Percentiles rank a stretch among this genome's conserved stretches.
Evolutionary conservation across 75 land plant genomes (phyloP).

Genomic region (Isoetes taiwanensis): DNA sequence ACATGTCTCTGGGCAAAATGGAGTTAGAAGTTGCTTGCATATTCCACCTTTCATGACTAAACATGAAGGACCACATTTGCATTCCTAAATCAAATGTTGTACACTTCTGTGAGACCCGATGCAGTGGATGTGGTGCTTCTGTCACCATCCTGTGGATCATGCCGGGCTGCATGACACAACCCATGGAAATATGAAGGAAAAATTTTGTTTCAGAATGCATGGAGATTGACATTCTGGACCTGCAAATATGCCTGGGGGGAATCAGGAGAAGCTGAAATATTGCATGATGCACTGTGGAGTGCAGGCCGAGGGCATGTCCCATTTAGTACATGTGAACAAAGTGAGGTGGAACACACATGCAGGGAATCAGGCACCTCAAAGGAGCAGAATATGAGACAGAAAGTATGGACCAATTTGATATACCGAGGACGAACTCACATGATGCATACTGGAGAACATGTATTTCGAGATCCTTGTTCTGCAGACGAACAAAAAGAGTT

Average conservation of each 20-base stretch:
- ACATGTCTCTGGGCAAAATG: slow-evolving; percentile 18
- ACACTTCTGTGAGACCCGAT: slow-evolving; percentile 25
- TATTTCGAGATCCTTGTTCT: too few relatives aligned
- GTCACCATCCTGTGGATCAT: slow-evolving; percentile 18
- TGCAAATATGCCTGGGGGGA: slow-evolving; percentile 20
- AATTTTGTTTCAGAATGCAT: slow-evolving; percentile 19
- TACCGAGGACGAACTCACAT: too few relatives aligned
- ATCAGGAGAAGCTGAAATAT: slow-evolving; percentile 15
- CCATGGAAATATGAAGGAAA: slow-evolving; percentile 23
- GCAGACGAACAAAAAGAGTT: too few relatives aligned
- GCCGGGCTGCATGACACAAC: slow-evolving; percentile 18
- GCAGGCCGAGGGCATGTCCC: slow-evolving; percentile 14
- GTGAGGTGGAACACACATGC: too few relatives aligned
- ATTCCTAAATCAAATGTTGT: slow-evolving; percentile 18
- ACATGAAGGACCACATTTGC: slow-evolving; percentile 15
- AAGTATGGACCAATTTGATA: too few relatives aligned
- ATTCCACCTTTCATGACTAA: slow-evolving; percentile 21
- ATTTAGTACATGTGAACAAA: slow-evolving; percentile 12
- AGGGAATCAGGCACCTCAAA: too few relatives aligned
- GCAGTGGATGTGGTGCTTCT: slow-evolving; percentile 25
- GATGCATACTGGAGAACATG: too few relatives aligned
- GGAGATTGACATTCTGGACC: slow-evolving; percentile 11
- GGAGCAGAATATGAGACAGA: too few relatives aligned
- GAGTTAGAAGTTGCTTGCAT: slow-evolving; percentile 14
- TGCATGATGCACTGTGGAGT: slow-evolving; percentile 25